These are phyloP conservation scores for Gyrodon tennesseensis DNA, from an alignment of 1,284 basidiomycete genomes.

Conservation along the genomic window DNA sequence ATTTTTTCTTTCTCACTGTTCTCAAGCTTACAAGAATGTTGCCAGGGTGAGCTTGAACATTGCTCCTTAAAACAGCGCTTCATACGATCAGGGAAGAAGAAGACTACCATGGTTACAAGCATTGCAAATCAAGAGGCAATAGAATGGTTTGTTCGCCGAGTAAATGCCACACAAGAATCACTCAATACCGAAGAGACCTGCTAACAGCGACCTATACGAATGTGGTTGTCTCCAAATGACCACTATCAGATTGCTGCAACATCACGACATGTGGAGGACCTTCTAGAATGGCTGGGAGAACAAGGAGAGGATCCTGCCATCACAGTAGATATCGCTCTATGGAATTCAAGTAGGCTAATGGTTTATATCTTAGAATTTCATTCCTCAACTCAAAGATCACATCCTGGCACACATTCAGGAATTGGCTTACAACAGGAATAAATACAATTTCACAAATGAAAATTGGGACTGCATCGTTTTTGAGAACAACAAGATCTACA, in stretches of 20 bases:
- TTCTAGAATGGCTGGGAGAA: not conserved
- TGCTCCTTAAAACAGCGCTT: rapidly evolving
- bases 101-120: not conserved
- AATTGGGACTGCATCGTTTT: not conserved
- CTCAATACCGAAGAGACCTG: too few species aligned
- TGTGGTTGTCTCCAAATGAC: too few species aligned
- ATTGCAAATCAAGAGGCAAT: not conserved
- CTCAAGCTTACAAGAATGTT: too few species aligned
- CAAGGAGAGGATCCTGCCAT: not conserved
- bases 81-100: not conserved
- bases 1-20: too few species aligned
- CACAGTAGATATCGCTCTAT: too few species aligned
- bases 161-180: too few species aligned
- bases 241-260: not conserved
- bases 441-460: constrained; percentile 7
- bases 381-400: not conserved
- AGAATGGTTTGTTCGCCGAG: not conserved
- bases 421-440: not conserved
- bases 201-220: too few species aligned
- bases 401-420: not conserved
- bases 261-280: too few species aligned
- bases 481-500: constrained; percentile 14
- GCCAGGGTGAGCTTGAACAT: constrained; percentile 16
- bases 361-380: not conserved
- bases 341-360: too few species aligned